Conservation (phyloP, 176 grass and related monocot species). For the Secale cereale region DNA sequence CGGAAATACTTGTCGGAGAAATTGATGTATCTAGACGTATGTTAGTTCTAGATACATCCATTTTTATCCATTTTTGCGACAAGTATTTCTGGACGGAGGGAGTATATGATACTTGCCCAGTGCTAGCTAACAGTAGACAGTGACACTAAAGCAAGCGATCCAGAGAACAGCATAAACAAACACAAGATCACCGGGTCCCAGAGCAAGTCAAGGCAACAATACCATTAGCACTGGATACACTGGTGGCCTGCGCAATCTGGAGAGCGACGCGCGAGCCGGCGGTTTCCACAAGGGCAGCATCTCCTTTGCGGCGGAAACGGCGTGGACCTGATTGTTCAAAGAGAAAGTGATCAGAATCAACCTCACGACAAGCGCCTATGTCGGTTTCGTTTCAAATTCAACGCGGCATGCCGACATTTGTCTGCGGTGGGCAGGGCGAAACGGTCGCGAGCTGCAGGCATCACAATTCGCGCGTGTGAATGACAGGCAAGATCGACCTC, state of each 20-base stretch:
- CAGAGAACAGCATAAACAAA: neutral
- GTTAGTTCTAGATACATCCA: too few relatives aligned
- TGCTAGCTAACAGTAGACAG: neutral
- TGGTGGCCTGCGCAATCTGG: slow-evolving; percentile 2
- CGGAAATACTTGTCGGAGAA: too few relatives aligned
- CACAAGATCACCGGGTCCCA: neutral
- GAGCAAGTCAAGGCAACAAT: neutral
- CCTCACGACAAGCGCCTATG: neutral
- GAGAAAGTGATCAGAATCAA: neutral
- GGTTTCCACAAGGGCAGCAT: neutral
- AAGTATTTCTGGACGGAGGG: too few relatives aligned
- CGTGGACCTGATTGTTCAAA: slow-evolving; percentile 23
- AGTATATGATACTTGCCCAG: neutral
- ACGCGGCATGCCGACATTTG: neutral
- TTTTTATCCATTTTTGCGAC: too few relatives aligned
- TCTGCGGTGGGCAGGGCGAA: neutral
- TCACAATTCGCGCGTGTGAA: neutral
- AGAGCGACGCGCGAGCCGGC: neutral
- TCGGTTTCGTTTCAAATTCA: neutral
- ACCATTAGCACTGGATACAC: slow-evolving; percentile 34
- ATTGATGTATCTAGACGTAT: too few relatives aligned
- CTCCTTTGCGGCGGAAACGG: neutral
- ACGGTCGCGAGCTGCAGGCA: neutral
- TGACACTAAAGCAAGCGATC: neutral
- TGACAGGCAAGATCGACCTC: neutral